These are phyloP conservation scores for Xylaria sp. DNA, from an alignment of 2,329 filamentous ascomycete species.

Conservation along the genomic window DNA sequence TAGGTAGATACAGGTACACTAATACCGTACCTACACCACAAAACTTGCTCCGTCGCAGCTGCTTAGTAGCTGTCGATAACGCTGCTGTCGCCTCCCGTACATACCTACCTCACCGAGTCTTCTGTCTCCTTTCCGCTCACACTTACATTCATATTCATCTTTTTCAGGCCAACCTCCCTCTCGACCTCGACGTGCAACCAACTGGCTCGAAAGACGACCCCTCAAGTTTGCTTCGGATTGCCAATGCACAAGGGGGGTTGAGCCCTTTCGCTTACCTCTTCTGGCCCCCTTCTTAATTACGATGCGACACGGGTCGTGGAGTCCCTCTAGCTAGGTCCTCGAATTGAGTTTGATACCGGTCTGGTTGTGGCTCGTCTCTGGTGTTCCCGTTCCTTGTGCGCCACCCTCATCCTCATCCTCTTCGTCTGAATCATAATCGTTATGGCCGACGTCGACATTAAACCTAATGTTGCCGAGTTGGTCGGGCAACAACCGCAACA, in stretches of 20 bases:
- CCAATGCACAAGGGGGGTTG: slow-evolving; percentile 12
- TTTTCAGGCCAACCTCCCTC: slow-evolving; percentile 2
- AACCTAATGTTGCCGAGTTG: slow-evolving; percentile 25
- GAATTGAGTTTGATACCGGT: slow-evolving; percentile 19
- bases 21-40: not conserved
- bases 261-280: slow-evolving; percentile 21
- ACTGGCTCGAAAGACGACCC: not conserved
- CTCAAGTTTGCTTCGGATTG: not conserved
- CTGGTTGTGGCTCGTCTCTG: slow-evolving; percentile 21
- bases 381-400: slow-evolving; percentile 13
- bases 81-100: slow-evolving; percentile 17
- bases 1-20: slow-evolving; percentile 2
- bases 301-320: slow-evolving; percentile 32
- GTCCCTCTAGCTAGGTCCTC: slow-evolving; percentile 16
- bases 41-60: slow-evolving; percentile 20
- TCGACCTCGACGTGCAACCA: slow-evolving; percentile 13
- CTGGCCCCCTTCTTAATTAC: slow-evolving; percentile 12
- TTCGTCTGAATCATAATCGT: slow-evolving; percentile 15
- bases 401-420: not conserved
- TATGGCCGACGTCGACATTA: slow-evolving; percentile 39
- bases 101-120: slow-evolving; percentile 7
- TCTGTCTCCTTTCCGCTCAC: not conserved
- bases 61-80: slow-evolving; percentile 10
- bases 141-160: not conserved
- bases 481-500: slow-evolving; percentile 32